A percentile compares a stretch with the other conserved stretches of the same genome.
Evolutionary conservation across 495 filamentous ascomycete genomes (phyloP).

Genomic region (Cercophora scortea): DNA sequence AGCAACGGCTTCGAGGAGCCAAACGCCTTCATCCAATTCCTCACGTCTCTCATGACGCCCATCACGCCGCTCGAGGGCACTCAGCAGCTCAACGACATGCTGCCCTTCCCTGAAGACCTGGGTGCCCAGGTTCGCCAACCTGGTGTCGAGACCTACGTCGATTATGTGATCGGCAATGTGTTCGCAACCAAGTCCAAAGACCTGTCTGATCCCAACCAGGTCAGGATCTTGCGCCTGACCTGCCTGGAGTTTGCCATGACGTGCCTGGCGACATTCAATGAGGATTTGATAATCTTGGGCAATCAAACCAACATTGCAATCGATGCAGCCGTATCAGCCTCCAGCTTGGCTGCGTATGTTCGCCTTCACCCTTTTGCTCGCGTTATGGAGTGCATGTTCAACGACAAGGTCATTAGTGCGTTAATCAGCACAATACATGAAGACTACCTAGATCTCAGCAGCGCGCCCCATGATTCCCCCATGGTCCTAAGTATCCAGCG

Average conservation of each 20-base stretch:
- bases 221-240: slow-evolving; percentile 60
- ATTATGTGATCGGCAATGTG: slow-evolving; percentile 73
- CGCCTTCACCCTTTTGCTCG: slow-evolving; percentile 84
- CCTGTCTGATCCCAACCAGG: slow-evolving; percentile 51
- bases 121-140: slow-evolving; percentile 70
- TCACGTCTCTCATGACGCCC: slow-evolving; percentile 60
- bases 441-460: slow-evolving; percentile 57
- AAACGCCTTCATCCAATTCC: slow-evolving; percentile 68
- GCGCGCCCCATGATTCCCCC: slow-evolving; percentile 61
- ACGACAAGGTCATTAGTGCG: slow-evolving; percentile 73
- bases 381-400: slow-evolving; percentile 96
- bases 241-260: slow-evolving; percentile 72
- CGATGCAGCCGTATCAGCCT: slow-evolving; percentile 62
- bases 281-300: slow-evolving; percentile 76
- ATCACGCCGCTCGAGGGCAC: slow-evolving; percentile 52
- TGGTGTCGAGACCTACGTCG: slow-evolving; percentile 86
- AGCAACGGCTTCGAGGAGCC: slow-evolving; percentile 72
- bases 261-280: slow-evolving; percentile 80
- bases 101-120: slow-evolving; percentile 85
- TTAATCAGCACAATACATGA: slow-evolving; percentile 72
- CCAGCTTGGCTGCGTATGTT: slow-evolving; percentile 66
- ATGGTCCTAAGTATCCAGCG: slow-evolving; percentile 64
- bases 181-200: slow-evolving; percentile 57
- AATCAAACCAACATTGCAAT: slow-evolving; percentile 64
- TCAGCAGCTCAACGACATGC: slow-evolving; percentile 54